Percentiles rank a stretch among this genome's conserved stretches.
phyloP scores from a whole-genome alignment of 495 filamentous ascomycete genomes.

The Penicillium longicatenatum region DNA sequence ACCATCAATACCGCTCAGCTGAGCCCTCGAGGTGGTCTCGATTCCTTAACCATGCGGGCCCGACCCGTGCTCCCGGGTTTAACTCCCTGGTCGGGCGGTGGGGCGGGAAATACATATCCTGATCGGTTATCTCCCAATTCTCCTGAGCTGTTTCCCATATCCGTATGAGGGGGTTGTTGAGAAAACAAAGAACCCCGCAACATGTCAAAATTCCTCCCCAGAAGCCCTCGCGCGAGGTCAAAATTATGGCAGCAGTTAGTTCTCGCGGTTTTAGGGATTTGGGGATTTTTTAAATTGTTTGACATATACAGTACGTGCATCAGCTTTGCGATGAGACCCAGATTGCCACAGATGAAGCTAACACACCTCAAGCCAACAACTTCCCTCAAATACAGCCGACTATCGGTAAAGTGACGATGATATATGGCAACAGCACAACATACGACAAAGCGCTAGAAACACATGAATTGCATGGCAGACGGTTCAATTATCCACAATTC shows the following conservation, averaged over 20 bases:
- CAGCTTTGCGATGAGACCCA: neutral
- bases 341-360: neutral
- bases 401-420: slow-evolving; percentile 26
- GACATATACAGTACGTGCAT: neutral
- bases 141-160: too few species aligned
- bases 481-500: slow-evolving; percentile 18
- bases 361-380: neutral
- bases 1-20: neutral
- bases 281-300: neutral
- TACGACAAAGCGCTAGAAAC: slow-evolving; percentile 23
- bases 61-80: too few species aligned
- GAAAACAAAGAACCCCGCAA: neutral
- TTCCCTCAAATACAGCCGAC: slow-evolving; percentile 3
- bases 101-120: neutral
- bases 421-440: slow-evolving; percentile 21
- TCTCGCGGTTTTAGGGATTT: neutral
- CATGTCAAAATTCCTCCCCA: neutral
- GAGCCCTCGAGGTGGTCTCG: neutral
- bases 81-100: neutral
- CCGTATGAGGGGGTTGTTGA: too few species aligned
- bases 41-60: neutral
- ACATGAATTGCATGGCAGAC: slow-evolving; percentile 19
- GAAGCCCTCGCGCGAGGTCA: neutral
- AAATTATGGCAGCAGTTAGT: neutral
- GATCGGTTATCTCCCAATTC: too few species aligned